phyloP scores from a whole-genome alignment of 768 basidiomycete genomes.

The Ramaria sp. region DNA sequence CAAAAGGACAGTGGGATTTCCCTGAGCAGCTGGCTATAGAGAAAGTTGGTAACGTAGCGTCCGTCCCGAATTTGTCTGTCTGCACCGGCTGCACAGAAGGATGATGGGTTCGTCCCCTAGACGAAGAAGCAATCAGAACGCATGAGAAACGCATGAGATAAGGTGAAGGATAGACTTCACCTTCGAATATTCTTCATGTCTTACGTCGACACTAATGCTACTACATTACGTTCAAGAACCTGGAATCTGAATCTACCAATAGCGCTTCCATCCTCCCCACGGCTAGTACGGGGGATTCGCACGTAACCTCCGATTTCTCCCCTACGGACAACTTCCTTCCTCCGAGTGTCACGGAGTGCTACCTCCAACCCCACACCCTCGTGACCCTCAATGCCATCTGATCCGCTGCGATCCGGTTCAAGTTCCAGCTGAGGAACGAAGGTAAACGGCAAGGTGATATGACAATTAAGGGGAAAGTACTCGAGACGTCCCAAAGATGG shows the following conservation, averaged over 20 bases:
- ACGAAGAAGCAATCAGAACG: too few relatives aligned
- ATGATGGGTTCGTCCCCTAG: too few relatives aligned
- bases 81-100: too few relatives aligned
- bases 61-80: too few relatives aligned
- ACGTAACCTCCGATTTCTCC: conserved; percentile 19
- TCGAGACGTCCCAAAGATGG: conserved; percentile 2
- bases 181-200: background rate
- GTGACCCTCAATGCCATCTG: conserved; percentile 10
- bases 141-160: too few relatives aligned
- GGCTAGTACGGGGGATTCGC: conserved; percentile 17
- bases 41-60: background rate
- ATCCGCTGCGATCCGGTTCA: background rate
- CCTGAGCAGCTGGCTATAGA: background rate
- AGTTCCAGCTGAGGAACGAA: conserved; percentile 11
- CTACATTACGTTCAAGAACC: conserved; percentile 11
- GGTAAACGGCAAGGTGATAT: conserved; percentile 26
- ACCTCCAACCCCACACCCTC: conserved; percentile 12
- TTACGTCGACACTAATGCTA: background rate
- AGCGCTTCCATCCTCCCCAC: conserved; percentile 6
- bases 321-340: conserved; percentile 14
- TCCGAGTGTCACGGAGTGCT: conserved; percentile 13
- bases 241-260: conserved; percentile 16
- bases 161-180: too few relatives aligned
- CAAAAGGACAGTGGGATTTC: background rate
- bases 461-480: conserved; percentile 23